Percentiles rank a stretch among this genome's conserved stretches.
Evolutionary conservation across 192 early-diverging fungal species (phyloP).

Genomic region (Entomortierella beljakovae): DNA sequence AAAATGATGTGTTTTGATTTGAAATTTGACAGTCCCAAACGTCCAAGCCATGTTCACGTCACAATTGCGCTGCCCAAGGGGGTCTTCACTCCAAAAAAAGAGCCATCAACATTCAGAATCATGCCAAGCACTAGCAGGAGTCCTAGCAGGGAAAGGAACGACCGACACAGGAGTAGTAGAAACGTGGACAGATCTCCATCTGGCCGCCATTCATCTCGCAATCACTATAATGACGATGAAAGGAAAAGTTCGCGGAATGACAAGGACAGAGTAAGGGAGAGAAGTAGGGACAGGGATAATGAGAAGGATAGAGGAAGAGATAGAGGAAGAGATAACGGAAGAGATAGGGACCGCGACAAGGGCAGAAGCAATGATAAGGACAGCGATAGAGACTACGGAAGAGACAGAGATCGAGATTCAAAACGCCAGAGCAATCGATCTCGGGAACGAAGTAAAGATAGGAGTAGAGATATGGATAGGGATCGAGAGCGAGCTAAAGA

Average conservation of each 20-base stretch:
- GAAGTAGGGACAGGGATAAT: background rate
- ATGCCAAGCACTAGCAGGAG: constrained; percentile 39
- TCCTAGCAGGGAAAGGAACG: constrained; percentile 24
- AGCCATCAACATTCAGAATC: background rate
- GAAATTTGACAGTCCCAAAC: background rate
- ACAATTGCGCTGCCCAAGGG: too few species aligned
- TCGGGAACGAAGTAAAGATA: constrained; percentile 2
- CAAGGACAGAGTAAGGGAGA: constrained; percentile 12
- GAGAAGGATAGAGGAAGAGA: constrained; percentile 10
- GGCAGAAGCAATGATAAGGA: constrained; percentile 1
- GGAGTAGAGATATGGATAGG: background rate
- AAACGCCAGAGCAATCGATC: constrained; percentile 2
- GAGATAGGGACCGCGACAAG: constrained; percentile 8
- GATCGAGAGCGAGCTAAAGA: constrained; percentile 12
- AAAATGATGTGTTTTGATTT: background rate
- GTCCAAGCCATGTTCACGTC: background rate
- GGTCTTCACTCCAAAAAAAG: too few species aligned
- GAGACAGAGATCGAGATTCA: constrained; percentile 3
- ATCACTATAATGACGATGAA: constrained; percentile 19
- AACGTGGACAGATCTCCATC: constrained; percentile 15
- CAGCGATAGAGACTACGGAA: background rate
- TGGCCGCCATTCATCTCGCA: constrained; percentile 13
- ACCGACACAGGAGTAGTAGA: constrained; percentile 15
- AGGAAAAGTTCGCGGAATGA: constrained; percentile 1
- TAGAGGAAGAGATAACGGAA: background rate